Evolutionary conservation across 257 asterid species (phyloP), one percentile per base, ranked within the genome.

Genomic region (Scutellaria minor): DNA sequence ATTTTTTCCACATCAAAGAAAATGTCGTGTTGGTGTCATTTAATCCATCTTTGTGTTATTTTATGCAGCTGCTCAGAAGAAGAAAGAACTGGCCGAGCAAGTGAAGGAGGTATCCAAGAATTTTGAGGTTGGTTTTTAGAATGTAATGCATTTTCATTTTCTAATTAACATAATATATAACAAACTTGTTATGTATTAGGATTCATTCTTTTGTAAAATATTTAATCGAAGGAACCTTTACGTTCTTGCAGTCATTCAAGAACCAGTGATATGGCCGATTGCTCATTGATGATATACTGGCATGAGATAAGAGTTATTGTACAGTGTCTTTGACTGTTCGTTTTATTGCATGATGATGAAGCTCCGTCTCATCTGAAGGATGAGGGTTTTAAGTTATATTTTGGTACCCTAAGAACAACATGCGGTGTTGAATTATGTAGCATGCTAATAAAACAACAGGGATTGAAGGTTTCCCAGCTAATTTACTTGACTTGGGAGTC

Each of bases 51-150:
- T 68, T 47, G 31, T 45, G 6, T 68, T 64, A 64, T 51, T 12
- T 65, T 9, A 9, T 74, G 81, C 88, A 92, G 97, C 96, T 83
- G 84, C 78, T 5, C 77, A 86, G 77, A 80, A 84, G 85, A 85
- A 81, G 79, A 85, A 81, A 64, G 86, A 83, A 57, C 42, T 91
- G 58, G 77, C 86, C 9, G 91, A 90, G 69, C 89, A 83, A 73
- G 15, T 87, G 72, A 86, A 90, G 84, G 91, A 88, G 57, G 73
- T 61, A 1, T 68, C 88, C 3, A 82, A 82, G 83, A 79, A 72
- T 45, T 52, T 84, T 20, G 92, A 82, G 83, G 94, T 83, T 77
- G 40, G 73, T 72, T 46, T 52, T 66, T 15, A 12, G 41, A 18
- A 24, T 42, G 20, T 57, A 18, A 18, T 18, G 6, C n/a, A 15